Percentiles rank a stretch among this genome's conserved stretches.
phyloP scores from a whole-genome alignment of 305 asterid genomes.

The Fraxinus velutina region DNA sequence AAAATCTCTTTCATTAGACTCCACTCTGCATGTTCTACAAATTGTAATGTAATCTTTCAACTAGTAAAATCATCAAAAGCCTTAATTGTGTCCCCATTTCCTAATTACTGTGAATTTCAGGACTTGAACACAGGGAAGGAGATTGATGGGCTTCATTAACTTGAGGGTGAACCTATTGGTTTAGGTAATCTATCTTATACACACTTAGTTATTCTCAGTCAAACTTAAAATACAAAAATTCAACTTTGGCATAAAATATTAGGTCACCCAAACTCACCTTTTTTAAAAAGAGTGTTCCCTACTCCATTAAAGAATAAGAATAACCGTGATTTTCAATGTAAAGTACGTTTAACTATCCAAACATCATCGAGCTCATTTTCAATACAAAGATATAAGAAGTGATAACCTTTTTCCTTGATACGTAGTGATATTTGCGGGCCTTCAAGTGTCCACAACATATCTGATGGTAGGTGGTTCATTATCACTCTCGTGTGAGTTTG shows the following conservation, averaged over 20 bases:
- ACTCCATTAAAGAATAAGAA: background rate
- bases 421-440: background rate
- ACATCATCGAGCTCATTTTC: background rate
- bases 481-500: background rate
- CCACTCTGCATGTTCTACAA: background rate
- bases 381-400: background rate
- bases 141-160: background rate
- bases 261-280: background rate
- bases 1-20: background rate
- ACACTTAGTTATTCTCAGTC: background rate
- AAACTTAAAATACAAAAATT: background rate
- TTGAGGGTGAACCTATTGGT: background rate
- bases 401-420: background rate
- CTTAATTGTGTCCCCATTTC: background rate
- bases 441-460: background rate
- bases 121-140: background rate
- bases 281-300: background rate
- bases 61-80: background rate
- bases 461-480: background rate
- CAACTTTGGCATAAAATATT: background rate
- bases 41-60: background rate
- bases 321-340: background rate
- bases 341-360: constrained; percentile 6
- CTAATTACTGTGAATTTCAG: background rate
- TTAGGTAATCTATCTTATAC: background rate